Evolutionary conservation across 306 rosid species (phyloP).

Genomic region (Delonix regia): DNA sequence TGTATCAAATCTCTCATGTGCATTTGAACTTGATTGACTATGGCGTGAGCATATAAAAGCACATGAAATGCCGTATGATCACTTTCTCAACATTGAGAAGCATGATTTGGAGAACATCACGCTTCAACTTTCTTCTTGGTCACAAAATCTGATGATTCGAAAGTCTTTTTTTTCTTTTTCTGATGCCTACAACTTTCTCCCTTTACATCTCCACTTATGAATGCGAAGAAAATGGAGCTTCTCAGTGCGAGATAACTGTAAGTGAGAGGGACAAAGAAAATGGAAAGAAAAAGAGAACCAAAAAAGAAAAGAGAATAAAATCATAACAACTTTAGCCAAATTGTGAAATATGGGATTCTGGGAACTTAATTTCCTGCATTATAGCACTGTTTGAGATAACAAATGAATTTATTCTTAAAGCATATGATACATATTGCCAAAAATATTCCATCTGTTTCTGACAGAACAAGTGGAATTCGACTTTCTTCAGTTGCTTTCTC

Average conservation of each 20-base stretch:
- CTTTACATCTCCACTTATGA: background rate
- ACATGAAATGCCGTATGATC: slow-evolving; percentile 30
- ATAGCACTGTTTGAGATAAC: background rate
- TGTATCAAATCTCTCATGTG: slow-evolving; percentile 27
- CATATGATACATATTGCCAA: background rate
- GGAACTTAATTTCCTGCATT: background rate
- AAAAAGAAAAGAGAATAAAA: background rate
- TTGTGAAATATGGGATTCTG: background rate
- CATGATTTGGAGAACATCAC: slow-evolving; percentile 37
- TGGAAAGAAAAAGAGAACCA: background rate
- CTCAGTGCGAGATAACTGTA: background rate
- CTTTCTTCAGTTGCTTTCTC: background rate
- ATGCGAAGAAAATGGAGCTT: background rate
- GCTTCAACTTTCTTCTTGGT: background rate
- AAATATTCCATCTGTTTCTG: slow-evolving; percentile 3
- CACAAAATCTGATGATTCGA: slow-evolving; percentile 1
- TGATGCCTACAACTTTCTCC: background rate
- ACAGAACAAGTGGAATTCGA: background rate
- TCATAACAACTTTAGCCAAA: background rate
- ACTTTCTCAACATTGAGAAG: slow-evolving; percentile 32
- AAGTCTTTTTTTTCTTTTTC: background rate
- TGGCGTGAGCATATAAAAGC: slow-evolving; percentile 2
- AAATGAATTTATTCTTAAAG: slow-evolving; percentile 17
- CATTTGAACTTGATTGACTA: slow-evolving; percentile 25
- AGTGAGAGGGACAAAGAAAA: background rate